phyloP scores from a whole-genome alignment of 352 stramenopile genomes.

The Salisapilia sapeloensis region DNA sequence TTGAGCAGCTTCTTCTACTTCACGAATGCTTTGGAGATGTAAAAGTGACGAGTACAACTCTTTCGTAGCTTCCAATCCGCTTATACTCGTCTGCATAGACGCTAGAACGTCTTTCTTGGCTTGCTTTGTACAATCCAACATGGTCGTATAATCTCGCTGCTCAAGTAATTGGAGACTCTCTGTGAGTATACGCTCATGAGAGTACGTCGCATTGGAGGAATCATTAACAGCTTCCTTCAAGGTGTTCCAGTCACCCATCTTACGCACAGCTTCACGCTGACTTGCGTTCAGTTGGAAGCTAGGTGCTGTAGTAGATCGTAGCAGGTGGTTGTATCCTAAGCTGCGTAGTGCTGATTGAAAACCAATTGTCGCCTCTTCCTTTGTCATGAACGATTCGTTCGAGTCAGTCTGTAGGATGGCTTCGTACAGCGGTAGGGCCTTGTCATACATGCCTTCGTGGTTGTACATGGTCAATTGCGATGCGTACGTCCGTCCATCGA shows the following conservation, averaged over 20 bases:
- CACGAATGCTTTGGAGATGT: conserved; percentile 32
- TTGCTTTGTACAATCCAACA: conserved; percentile 7
- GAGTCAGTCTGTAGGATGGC: conserved; percentile 43
- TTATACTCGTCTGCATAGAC: conserved; percentile 35
- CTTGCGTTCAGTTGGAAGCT: too few species aligned
- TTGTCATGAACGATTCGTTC: too few species aligned
- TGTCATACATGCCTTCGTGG: conserved; percentile 32
- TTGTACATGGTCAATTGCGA: conserved; percentile 64
- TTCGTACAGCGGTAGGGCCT: conserved; percentile 59
- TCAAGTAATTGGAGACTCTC: not conserved
- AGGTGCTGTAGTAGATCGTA: not conserved
- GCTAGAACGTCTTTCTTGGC: conserved; percentile 34
- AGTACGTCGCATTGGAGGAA: too few species aligned
- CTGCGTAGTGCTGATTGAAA: too few species aligned
- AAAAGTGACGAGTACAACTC: conserved; percentile 35
- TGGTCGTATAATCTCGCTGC: too few species aligned
- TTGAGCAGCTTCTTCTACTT: conserved; percentile 32
- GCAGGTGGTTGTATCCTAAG: conserved; percentile 1
- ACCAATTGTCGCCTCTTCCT: too few species aligned
- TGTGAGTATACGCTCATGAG: conserved; percentile 1
- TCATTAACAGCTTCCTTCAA: too few species aligned
- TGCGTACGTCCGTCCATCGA: conserved; percentile 44
- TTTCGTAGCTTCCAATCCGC: conserved; percentile 47
- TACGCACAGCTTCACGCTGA: too few species aligned
- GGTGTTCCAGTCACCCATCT: not conserved